Evolutionary conservation across 306 rosid species (phyloP), one percentile per base, ranked within the genome.

Genomic region (Dicorynia guianensis): DNA sequence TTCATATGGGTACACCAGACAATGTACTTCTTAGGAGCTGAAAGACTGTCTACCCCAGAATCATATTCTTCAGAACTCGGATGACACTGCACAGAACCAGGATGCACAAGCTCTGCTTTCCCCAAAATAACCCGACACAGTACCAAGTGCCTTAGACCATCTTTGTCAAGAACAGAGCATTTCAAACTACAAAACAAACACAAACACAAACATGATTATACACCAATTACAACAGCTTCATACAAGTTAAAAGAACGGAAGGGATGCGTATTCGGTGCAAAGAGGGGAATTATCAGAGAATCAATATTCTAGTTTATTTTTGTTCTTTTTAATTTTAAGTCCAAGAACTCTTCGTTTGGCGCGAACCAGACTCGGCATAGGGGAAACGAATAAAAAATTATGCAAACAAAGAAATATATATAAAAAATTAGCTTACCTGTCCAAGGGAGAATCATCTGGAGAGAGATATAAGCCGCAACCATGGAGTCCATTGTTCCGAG

Each of bases 111-210:
- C 83, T 92, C 98, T 12, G 56, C 20, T 69, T 75, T 95, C 67
- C 99, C 99, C 84, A 95, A 9, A 64, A 90, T 85, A 13, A 89
- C 99, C 19, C 98, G 97, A 49, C 97, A 90, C 35, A 96, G 71
- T 78, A 96, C 1, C 61, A 92, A 52, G 72, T 96, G 93, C 71
- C 93, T 76, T n/a, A 89, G 39, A 30, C 97, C 93, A 15, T 83
- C 84, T 33, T 60, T 72, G 75, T 90, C 97, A 39, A 46, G 85
- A 48, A 11, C 64, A 20, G 81, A 73, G 4, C 75, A 79, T 70
- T 79, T 81, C 67, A 93, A 62, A 25, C 99, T 96, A 72, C 10
- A 66, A 3, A 14, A 1, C 74, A 53, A 35, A 67, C 25, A 46
- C 36, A 67, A 17, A 13, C 0, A 34, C 8, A 60, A 15, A n/a